Base-by-base conservation (phyloP, 1,139 yeast genomes). In the Debaryomycetaceae sp. region DNA sequence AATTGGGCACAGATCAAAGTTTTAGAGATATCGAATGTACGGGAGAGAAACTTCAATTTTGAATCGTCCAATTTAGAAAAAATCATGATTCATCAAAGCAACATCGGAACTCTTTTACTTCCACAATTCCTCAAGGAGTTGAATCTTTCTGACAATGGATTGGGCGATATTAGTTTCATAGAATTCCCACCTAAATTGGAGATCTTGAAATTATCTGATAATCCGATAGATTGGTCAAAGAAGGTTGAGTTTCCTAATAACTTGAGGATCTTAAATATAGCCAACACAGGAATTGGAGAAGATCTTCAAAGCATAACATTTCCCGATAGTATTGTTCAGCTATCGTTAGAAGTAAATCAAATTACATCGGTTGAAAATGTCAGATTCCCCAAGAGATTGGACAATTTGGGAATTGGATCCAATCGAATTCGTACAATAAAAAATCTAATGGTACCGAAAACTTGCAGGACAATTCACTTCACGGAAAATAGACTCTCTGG, bases 331-430 rank as follows among this genome's bases (percentile, higher is more conserved):
- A 42, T 62, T 24, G 51, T 46, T 20, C 43, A 42, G 6, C 48
- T 63, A 34, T 53, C 58, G 1, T 48, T 63, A 14, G 66, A 61
- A 45, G 63, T 60, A 9, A 63, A 63, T 47, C 51, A 51, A 29
- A 51, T 63, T 1, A 39, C 44, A 1, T 44, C 57, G 5, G 46
- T 63, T 29, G 61, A 57, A 23, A 43, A 51, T 14, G 54, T 55
- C 13, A 37, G 36, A n/a, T 61, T 62, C 36, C 68, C 68, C 4
- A 36, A 33, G 9, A 49, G 40, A 7, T 43, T 60, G 13, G 39
- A 42, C 5, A 53, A 50, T 40, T 52, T 63, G 38, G 65, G 64
- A 2, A 44, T 63, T 29, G 65, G 66, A 2, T 53, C 57, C 7
- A 63, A 63, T 45, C 39, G 42, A 14, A 47, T 63, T 8, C 43